Evolutionary conservation across 2,329 filamentous ascomycete species (phyloP).

Genomic region (Penicillium nordicum): DNA sequence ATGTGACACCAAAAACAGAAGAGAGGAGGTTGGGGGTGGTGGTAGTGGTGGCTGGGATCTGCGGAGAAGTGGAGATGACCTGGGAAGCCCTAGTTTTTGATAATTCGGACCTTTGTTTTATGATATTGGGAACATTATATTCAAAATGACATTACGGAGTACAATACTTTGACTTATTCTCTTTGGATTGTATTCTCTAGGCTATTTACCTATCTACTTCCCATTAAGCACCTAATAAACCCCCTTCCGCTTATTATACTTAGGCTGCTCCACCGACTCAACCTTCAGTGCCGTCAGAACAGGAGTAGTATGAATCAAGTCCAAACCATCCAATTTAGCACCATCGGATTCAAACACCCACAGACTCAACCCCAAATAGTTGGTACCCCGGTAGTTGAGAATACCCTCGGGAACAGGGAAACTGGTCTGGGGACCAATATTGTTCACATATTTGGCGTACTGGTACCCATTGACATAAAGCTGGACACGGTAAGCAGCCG

Average conservation of each 20-base stretch:
- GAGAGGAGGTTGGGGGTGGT: constrained; percentile 1
- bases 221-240: constrained; percentile 46
- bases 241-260: constrained; percentile 47
- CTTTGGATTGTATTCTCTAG: neutral
- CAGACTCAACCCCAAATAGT: constrained; percentile 65
- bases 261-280: constrained; percentile 45
- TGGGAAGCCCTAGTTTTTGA: neutral
- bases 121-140: neutral
- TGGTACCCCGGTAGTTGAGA: constrained; percentile 66
- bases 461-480: constrained; percentile 75
- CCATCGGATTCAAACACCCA: constrained; percentile 62
- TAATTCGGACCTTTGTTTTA: neutral
- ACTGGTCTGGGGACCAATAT: constrained; percentile 69
- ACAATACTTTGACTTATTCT: neutral
- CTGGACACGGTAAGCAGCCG: constrained; percentile 58
- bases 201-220: neutral
- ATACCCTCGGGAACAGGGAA: constrained; percentile 74
- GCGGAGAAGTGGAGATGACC: constrained; percentile 4
- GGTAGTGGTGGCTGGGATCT: constrained; percentile 3
- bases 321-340: constrained; percentile 55
- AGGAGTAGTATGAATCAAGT: constrained; percentile 49
- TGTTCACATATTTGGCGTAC: constrained; percentile 64
- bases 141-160: neutral
- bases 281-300: constrained; percentile 53
- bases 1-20: neutral